Conservation (phyloP, 2,329 filamentous ascomycete genomes). For the Decorospora gaudefroyi region DNA sequence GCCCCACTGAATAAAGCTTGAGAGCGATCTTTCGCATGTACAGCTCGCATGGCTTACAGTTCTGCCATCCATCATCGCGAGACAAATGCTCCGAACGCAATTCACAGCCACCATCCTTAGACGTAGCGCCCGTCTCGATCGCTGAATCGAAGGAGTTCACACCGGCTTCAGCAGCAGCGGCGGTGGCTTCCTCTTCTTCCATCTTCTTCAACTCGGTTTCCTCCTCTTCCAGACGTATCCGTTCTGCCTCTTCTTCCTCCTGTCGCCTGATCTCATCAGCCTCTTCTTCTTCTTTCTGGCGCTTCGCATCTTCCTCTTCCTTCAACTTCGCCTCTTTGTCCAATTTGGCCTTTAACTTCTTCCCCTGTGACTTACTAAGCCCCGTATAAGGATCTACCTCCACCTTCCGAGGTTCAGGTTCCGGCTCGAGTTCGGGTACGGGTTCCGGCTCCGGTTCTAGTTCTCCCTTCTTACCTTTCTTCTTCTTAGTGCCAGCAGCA, state of each 20-base stretch:
- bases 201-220: constrained; percentile 29
- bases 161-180: background rate
- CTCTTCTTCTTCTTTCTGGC: constrained; percentile 28
- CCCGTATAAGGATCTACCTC: constrained; percentile 44
- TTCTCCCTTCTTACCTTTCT: constrained; percentile 38
- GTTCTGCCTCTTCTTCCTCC: constrained; percentile 38
- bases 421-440: no score
- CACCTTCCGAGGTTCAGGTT: constrained; percentile 47
- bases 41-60: constrained; percentile 3
- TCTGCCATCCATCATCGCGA: background rate
- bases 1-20: background rate
- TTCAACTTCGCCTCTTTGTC: constrained; percentile 32
- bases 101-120: background rate
- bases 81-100: constrained; percentile 5
- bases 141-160: background rate
- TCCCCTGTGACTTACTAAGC: constrained; percentile 38
- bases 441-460: constrained; percentile 11
- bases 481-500: constrained; percentile 31
- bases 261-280: constrained; percentile 24
- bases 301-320: constrained; percentile 24
- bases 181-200: constrained; percentile 33
- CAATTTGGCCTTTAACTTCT: constrained; percentile 46
- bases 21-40: constrained; percentile 5
- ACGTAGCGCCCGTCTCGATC: background rate
- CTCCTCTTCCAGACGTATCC: constrained; percentile 30